These are phyloP conservation scores for Blastocrithidia nonstop DNA, from an alignment of 208 protist genomes.

Conservation along the genomic window DNA sequence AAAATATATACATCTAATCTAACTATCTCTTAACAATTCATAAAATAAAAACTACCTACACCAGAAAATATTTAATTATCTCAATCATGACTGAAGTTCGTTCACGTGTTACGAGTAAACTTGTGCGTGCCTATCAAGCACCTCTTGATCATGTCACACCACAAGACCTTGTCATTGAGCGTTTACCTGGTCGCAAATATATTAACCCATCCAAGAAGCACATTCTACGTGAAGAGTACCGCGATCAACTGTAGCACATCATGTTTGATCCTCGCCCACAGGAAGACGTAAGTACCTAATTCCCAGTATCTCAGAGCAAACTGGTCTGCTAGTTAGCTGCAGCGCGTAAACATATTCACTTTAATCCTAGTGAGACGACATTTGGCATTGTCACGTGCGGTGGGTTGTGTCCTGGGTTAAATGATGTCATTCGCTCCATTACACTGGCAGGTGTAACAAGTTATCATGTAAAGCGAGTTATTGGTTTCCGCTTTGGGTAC, in stretches of 20 bases:
- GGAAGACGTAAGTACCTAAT: constrained; percentile 25
- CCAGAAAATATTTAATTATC: too few species aligned
- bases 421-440: constrained; percentile 89
- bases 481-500: constrained; percentile 88
- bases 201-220: constrained; percentile 73
- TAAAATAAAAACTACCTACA: too few species aligned
- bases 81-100: background rate
- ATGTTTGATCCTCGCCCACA: constrained; percentile 79
- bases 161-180: constrained; percentile 62
- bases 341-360: constrained; percentile 72
- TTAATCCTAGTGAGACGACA: constrained; percentile 73
- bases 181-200: constrained; percentile 52
- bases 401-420: constrained; percentile 92
- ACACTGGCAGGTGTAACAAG: constrained; percentile 46
- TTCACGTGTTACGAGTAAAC: constrained; percentile 3
- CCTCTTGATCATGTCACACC: constrained; percentile 38
- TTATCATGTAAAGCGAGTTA: constrained; percentile 85
- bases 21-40: too few species aligned
- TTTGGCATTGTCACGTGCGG: constrained; percentile 91
- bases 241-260: constrained; percentile 66
- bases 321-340: constrained; percentile 67
- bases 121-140: constrained; percentile 28
- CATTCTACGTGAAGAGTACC: constrained; percentile 49
- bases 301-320: constrained; percentile 49
- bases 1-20: too few species aligned